Evolutionary conservation across 768 basidiomycete genomes (phyloP).

Genomic region (Suillus subalutaceus): DNA sequence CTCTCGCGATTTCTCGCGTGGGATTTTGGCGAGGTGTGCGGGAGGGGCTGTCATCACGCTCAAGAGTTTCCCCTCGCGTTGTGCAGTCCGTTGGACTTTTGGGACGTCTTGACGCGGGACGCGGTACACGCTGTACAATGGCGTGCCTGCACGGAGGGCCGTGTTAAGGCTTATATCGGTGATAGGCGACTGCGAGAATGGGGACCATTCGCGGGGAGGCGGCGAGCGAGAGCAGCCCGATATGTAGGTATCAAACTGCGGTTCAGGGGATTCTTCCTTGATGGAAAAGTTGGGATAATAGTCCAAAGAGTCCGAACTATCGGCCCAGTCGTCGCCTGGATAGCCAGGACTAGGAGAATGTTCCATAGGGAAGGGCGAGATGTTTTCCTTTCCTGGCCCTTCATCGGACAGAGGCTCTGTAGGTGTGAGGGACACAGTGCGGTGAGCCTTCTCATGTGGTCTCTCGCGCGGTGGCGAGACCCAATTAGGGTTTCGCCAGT

Average conservation of each 20-base stretch:
- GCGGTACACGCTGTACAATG: constrained; percentile 37
- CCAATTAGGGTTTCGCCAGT: constrained; percentile 39
- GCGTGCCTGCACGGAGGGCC: constrained; percentile 33
- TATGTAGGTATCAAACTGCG: constrained; percentile 15
- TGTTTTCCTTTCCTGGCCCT: constrained; percentile 8
- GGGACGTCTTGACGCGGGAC: constrained; percentile 33
- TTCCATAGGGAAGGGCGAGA: not conserved
- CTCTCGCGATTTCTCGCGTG: constrained; percentile 19
- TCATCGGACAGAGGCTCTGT: constrained; percentile 33
- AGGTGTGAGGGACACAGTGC: constrained; percentile 27
- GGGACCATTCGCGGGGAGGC: constrained; percentile 29
- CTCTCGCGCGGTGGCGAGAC: constrained; percentile 33
- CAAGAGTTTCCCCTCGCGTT: constrained; percentile 34
- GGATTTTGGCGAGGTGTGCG: constrained; percentile 25
- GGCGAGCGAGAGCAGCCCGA: constrained; percentile 22
- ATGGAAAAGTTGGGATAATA: constrained; percentile 7
- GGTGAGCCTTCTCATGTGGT: not conserved
- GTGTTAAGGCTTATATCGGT: constrained; percentile 29
- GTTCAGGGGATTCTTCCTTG: constrained; percentile 15
- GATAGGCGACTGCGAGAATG: constrained; percentile 28
- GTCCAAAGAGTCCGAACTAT: not conserved
- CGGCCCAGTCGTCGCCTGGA: constrained; percentile 12
- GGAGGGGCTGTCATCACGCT: constrained; percentile 30
- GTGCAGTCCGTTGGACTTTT: constrained; percentile 27
- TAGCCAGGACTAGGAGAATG: constrained; percentile 14